Evolutionary conservation across 306 rosid species (phyloP).

Genomic region (Cucumis melo): DNA sequence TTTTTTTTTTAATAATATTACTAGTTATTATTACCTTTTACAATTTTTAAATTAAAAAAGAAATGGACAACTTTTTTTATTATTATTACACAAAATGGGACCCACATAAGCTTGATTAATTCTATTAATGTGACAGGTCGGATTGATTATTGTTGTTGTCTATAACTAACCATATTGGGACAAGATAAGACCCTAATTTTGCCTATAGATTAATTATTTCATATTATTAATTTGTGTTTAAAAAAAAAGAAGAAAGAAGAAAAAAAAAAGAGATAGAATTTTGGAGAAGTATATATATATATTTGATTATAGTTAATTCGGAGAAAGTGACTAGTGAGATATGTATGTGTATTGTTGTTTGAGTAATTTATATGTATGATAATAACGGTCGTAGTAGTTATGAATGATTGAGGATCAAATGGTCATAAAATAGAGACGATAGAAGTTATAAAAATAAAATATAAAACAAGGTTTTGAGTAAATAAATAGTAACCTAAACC

Average conservation of each 20-base stretch:
- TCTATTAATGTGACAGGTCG: background rate
- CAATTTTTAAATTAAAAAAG: background rate
- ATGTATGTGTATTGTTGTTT: background rate
- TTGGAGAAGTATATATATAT: background rate
- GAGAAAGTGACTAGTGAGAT: background rate
- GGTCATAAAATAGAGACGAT: no score
- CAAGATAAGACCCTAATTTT: conserved; percentile 3
- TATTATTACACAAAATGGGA: background rate
- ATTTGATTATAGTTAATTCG: background rate
- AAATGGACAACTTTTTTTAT: background rate
- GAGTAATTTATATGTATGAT: background rate
- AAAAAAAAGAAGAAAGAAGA: no score
- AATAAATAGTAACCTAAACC: no score
- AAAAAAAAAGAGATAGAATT: background rate
- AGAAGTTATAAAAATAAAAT: no score
- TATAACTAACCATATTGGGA: background rate
- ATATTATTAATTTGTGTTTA: background rate
- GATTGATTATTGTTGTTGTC: background rate
- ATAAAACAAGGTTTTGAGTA: no score
- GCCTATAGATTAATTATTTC: background rate
- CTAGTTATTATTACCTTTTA: background rate
- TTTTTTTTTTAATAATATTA: background rate
- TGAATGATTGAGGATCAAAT: no score
- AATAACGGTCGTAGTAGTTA: no score
- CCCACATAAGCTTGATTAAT: conserved; percentile 1